Percentiles rank a stretch among this genome's conserved stretches.
Conservation (phyloP, 805 yeast species). For the Teunomyces pallodes region DNA sequence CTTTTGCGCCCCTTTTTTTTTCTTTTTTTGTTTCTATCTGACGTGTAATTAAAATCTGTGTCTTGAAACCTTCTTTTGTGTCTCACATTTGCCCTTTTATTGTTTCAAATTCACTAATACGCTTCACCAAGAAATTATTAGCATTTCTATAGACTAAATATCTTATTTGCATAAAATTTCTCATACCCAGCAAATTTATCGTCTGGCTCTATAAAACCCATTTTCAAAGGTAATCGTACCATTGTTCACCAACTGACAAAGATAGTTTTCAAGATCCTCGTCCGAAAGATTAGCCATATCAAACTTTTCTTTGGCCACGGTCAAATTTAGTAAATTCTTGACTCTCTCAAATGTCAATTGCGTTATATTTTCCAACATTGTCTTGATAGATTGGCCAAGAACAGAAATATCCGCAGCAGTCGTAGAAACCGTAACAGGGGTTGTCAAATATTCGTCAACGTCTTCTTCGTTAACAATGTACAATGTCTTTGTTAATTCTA, state of each 20-base stretch:
- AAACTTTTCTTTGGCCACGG: conserved; percentile 51
- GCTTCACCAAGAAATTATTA: no score
- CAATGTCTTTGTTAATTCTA: conserved; percentile 27
- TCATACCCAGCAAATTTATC: not conserved
- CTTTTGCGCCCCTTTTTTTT: no score
- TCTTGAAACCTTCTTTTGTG: no score
- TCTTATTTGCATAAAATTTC: not conserved
- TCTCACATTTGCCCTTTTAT: no score
- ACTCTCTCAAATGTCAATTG: conserved; percentile 46
- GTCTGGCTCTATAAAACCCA: conserved; percentile 23
- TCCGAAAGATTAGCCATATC: conserved; percentile 34
- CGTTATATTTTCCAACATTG: conserved; percentile 59
- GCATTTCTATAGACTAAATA: no score
- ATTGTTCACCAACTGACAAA: conserved; percentile 44
- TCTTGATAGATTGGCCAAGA: conserved; percentile 48
- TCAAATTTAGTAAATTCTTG: conserved; percentile 51
- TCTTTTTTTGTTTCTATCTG: no score
- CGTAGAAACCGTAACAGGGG: not conserved
- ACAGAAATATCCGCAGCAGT: not conserved
- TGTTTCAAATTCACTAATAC: no score
- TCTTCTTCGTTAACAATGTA: conserved; percentile 41
- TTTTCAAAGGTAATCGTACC: conserved; percentile 34
- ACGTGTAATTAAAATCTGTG: no score
- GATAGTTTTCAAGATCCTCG: conserved; percentile 42
- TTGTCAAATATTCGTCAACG: not conserved